Evolutionary conservation across 148 eudicot species (phyloP), one percentile per base, ranked within the genome.

Genomic region (Nepenthes mirabilis): DNA sequence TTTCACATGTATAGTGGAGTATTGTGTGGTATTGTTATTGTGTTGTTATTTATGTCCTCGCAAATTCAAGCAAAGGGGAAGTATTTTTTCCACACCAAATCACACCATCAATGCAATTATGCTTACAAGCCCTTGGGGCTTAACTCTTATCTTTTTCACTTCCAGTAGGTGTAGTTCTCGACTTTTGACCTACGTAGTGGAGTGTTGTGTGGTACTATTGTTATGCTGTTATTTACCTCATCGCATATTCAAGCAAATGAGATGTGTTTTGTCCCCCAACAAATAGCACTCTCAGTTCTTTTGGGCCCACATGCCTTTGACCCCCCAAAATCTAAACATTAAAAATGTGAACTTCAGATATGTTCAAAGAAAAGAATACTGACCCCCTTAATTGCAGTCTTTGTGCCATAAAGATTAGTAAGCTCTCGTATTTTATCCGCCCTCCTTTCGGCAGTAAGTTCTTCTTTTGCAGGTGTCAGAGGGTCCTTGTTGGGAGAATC

Each of bases 331-430:
- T 2, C 3, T 5, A n/a, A 49, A 49, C 10, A 1, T 5, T 49
- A 6, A 5, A 49, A 49, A 49, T 49, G 52, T 12, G 11, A 49
- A 12, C 2, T 49, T 49, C 2, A 49, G 10, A 49, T 11, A n/a
- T 49, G 6, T 49, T 12, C 13, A 11, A 49, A 55, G 10, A 32
- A 14, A 47, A 56, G 50, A 33, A 59, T 40, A 65, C 65, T 36
- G 50, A 90, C 97, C 95, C 66, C 35, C 9, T 36, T 69, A 6
- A 52, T 64, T 7, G 75, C 64, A 55, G 6, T 59, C 57, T 63
- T 63, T 6, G 95, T 73, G 59, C 80, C 80, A 70, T 70, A 86
- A 52, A 6, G 48, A 11, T 37, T 34, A 13, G 70, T 65, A 47
- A 84, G 72, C 9, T 43, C 56, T 63, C 61, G 70, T 1, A 37